These are phyloP conservation scores for Colletotrichum lentis DNA, from an alignment of 2,329 filamentous ascomycete species.

Conservation along the genomic window DNA sequence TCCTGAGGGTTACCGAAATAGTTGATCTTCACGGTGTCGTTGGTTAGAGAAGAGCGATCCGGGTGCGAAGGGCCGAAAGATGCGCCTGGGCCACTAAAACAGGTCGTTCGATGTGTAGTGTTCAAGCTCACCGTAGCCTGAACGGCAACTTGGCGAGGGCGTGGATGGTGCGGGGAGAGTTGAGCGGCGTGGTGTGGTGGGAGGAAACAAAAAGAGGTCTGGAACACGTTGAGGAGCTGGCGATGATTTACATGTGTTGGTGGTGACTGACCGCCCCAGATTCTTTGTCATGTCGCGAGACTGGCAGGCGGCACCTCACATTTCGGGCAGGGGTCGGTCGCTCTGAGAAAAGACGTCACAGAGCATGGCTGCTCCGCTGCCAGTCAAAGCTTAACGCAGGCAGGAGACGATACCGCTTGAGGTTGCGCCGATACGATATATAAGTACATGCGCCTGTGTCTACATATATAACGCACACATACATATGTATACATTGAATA, in stretches of 20 bases:
- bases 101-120: not conserved
- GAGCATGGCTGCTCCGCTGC: conserved; percentile 2
- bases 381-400: conserved; percentile 20
- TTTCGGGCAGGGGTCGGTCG: conserved; percentile 19
- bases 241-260: conserved; percentile 26
- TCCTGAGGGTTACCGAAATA: not conserved
- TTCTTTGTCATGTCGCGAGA: not conserved
- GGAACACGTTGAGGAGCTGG: conserved; percentile 20
- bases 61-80: not conserved
- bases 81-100: not conserved
- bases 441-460: not conserved
- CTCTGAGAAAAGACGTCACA: conserved; percentile 29
- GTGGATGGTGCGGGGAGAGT: conserved; percentile 5
- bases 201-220: conserved; percentile 4
- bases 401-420: not conserved
- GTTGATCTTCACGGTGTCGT: not conserved
- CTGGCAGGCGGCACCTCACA: conserved; percentile 3
- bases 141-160: conserved; percentile 8
- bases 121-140: not conserved
- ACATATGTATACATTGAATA: too few species aligned
- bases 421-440: not conserved
- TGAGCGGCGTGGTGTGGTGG: conserved; percentile 1
- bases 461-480: not conserved
- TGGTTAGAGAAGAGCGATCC: not conserved
- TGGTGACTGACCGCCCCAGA: conserved; percentile 22